Evolutionary conservation across 78 protist genomes (phyloP), one percentile per base, ranked within the genome.

Genomic region (Bodo saltans): DNA sequence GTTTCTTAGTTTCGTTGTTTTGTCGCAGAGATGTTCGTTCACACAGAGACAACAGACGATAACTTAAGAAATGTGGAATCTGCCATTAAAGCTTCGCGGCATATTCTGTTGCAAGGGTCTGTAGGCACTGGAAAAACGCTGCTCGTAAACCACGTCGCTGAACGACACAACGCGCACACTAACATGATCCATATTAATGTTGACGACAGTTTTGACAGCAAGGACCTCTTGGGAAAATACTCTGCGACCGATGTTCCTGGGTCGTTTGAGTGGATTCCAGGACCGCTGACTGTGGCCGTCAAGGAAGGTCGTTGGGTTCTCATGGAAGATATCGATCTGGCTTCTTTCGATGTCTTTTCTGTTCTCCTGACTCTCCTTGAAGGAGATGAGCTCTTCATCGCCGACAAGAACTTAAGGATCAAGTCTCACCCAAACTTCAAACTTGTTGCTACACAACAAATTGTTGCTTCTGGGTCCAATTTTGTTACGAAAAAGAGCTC

Each of bases 251-350:
- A 90, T n/a, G n/a, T n/a, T 12, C 96, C 99, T 0, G 98, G 99
- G 27, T 96, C 94, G 83, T 98, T 98, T 74, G 70, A 47, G 1
- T 97, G 98, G 97, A 97, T 91, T 83, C 84, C 92, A 0, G 98
- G 98, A 41, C 90, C 94, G n/a, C 87, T 97, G 27, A 82, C 96
- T 26, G 86, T 72, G 33, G 93, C 92, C 40, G 91, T 90, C 34
- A 21, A 4, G 23, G 82, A 88, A n/a, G 97, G 96, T 33, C 53
- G 87, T 25, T 98, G 99, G 99, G 79, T 97, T 0, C 42, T 97
- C 34, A 76, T 98, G n/a, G 99, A 97, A 34, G 98, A 97, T 78
- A 81, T 95, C 35, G 98, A 96, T 74, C 72, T 84, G 40, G 96
- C 97, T 3, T 94, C 99, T 4, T 3, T 85, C 27, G 99, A 96